Evolutionary conservation across 129 eudicot genomes (phyloP).

Genomic region (Arctium lappa): DNA sequence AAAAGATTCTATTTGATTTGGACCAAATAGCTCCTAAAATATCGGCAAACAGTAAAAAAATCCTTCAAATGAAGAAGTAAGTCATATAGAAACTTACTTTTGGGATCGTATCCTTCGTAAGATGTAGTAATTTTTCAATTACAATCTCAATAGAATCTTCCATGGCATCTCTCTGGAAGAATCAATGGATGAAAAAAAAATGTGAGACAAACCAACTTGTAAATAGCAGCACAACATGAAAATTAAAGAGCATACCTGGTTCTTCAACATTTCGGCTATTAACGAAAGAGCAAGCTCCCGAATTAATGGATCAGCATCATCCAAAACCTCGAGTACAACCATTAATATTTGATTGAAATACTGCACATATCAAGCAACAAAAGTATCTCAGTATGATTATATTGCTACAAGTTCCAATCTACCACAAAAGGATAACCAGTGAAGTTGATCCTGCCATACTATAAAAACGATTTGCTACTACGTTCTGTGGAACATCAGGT

Average conservation of each 20-base stretch:
- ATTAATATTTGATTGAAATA: conserved; percentile 95
- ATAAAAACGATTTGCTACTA: not conserved
- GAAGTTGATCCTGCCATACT: not conserved
- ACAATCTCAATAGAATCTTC: conserved; percentile 95
- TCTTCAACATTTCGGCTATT: conserved; percentile 84
- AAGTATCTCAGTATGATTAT: conserved; percentile 1
- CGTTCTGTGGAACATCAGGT: not conserved
- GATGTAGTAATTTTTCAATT: conserved; percentile 79
- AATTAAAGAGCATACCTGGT: conserved; percentile 53
- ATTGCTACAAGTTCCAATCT: not conserved
- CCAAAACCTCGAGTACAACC: conserved; percentile 79
- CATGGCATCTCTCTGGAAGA: conserved; percentile 74
- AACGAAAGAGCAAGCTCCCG: conserved; percentile 72
- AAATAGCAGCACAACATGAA: not conserved
- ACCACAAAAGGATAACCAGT: not conserved
- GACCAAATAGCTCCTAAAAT: not conserved
- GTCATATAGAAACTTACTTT: conserved; percentile 48
- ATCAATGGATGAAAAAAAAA: conserved; percentile 4
- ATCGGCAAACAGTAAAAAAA: not conserved
- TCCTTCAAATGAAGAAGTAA: not conserved
- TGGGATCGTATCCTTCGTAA: conserved; percentile 62
- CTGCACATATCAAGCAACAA: conserved; percentile 48
- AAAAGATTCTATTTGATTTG: too few relatives aligned
- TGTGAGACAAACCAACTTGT: conserved; percentile 7
- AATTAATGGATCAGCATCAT: conserved; percentile 72